Base-by-base conservation (phyloP, 352 stramenopile genomes). In the Pythium myriotylum region DNA sequence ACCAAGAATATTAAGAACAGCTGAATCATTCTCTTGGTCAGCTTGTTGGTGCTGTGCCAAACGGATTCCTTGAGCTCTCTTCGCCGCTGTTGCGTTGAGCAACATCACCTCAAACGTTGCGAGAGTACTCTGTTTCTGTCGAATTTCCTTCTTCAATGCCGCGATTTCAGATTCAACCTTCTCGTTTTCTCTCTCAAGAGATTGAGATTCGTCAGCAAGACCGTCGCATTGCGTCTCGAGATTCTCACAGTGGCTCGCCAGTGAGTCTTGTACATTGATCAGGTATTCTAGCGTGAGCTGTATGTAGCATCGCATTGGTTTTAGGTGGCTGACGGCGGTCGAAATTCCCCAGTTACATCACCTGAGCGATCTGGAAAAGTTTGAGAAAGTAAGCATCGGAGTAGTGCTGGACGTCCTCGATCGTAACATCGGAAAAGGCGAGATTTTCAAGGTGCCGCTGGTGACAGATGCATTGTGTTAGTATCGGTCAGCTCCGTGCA, bases 311-410 rank as follows among this genome's bases (percentile, higher is more conserved):
- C 12, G 47, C 17, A 20, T 3, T 16, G 33, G 6, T 23, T n/a
- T 42, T 14, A 54, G 47, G 26, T 5, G 13, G 7, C 26, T 4
- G 23, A n/a, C 22, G 16, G 24, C 16, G 2, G 8, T 54, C n/a
- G 12, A n/a, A n/a, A 35, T 51, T 6, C 26, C 2, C 16, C 37
- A 17, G 19, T 16, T 22, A 1, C 10, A 10, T 3, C 24, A 91
- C 84, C 78, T 93, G 84, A 3, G 85, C 76, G 58, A 94, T 88
- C 61, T 94, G 85, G 57, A 94, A 94, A 8, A 94, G 55, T 53
- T 94, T 94, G 29, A 94, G 75, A 52, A 94, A 94, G 57, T 94
- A 92, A 14, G 76, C 73, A 51, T 94, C 85, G 16, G 85, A 94
- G 56, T 91, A 94, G 29, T 91, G 81, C 64, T 94, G 75, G 9